A percentile compares a stretch with the other conserved stretches of the same genome.
Evolutionary conservation across 1,284 basidiomycete species (phyloP).

Genomic region (Ceratobasidium sp.): DNA sequence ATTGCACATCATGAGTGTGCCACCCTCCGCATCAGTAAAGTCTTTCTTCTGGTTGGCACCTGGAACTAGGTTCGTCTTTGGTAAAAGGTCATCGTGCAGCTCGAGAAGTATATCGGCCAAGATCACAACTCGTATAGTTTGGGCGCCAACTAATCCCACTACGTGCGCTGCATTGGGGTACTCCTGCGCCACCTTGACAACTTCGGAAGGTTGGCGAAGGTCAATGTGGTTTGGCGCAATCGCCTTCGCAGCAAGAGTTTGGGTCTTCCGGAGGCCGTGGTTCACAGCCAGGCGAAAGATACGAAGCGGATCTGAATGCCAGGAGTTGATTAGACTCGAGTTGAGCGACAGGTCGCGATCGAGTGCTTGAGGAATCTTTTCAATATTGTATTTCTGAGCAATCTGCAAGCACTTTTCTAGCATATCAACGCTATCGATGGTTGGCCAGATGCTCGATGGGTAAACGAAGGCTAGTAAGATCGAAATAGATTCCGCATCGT

Average conservation of each 20-base stretch:
- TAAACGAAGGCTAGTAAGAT: constrained; percentile 24
- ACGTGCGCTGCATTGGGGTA: background rate
- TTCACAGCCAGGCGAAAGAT: background rate
- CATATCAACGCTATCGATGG: background rate
- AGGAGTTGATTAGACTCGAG: background rate
- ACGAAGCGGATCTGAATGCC: background rate
- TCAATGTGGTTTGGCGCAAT: background rate
- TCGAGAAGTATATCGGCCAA: constrained; percentile 10
- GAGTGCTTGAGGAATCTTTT: constrained; percentile 7
- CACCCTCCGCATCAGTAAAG: background rate
- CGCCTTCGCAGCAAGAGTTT: background rate
- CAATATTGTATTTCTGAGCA: constrained; percentile 10
- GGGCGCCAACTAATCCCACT: background rate
- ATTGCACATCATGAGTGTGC: background rate
- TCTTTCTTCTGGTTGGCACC: background rate
- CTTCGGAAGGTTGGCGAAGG: background rate
- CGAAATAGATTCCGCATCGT: constrained; percentile 20
- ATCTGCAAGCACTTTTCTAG: constrained; percentile 8
- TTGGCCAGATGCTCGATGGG: background rate
- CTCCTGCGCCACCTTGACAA: background rate
- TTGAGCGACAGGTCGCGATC: constrained; percentile 11
- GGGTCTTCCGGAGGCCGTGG: background rate
- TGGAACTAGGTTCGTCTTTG: background rate
- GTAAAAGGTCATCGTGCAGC: background rate
- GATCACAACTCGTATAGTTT: background rate